Base-by-base conservation (phyloP, 1,139 yeast genomes). In the Magnusiomyces ingens region DNA sequence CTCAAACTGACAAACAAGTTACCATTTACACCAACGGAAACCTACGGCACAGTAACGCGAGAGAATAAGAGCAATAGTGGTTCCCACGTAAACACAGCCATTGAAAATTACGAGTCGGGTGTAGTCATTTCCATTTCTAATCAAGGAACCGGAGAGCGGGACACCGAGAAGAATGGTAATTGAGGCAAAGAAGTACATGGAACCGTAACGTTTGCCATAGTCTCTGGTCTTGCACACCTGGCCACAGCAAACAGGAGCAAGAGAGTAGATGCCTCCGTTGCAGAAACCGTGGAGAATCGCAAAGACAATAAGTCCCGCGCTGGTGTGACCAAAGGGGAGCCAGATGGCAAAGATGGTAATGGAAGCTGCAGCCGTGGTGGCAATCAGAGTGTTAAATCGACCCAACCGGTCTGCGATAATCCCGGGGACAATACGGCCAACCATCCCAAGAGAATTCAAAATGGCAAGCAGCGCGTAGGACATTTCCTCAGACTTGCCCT, bases 231-330 rank as follows among this genome's bases (percentile, higher is more conserved):
- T 67, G n/a, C 78, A 74, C 18, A 79, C 75, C 44, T 75, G 77
- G 1, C 79, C 76, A 32, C 78, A 71, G 61, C 82, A 78, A 8
- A 74, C 74, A 3, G 83, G 82, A 15, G 79, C 67, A 49, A 78
- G 56, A 5, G 79, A 70, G 52, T 78, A 62, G 2, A 79, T 73
- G 2, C 79, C 74, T 1, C 81, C 81, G 3, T 75, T 70, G 57
- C 75, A 73, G 62, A 80, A 78, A 0, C 87, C 86, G 52, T 75
- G 75, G 2, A 75, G 48, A 5, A 73, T 73, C 5, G 81, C 71
- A 62, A 80, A 81, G 0, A 72, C 71, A 58, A 76, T 73, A 55
- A 79, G 68, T 0, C 68, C 76, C 1, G 61, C 60, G 8, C 19
- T 36, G n/a, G 35, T 13, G n/a, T 38, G 21, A 61, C 81, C 81